phyloP scores from a whole-genome alignment of 1,284 basidiomycete species.

The Grifola frondosa region DNA sequence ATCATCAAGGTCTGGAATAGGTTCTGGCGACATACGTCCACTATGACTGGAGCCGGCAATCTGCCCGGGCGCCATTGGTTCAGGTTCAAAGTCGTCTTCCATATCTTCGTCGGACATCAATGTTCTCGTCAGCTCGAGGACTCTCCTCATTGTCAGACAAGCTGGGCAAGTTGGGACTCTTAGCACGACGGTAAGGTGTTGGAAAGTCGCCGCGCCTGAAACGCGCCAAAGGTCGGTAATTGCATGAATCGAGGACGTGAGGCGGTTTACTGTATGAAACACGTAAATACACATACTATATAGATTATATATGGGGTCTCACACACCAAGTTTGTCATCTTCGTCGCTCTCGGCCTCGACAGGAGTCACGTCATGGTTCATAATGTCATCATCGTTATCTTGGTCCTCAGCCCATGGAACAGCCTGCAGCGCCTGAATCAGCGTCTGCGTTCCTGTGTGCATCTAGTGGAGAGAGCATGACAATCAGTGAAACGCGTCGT shows the following conservation, averaged over 20 bases:
- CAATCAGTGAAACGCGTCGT: too few species aligned
- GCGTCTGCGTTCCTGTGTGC: conserved; percentile 79
- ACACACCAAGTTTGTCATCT: conserved; percentile 47
- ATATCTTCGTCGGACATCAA: conserved; percentile 52
- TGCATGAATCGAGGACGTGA: conserved; percentile 82
- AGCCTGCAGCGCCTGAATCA: conserved; percentile 82
- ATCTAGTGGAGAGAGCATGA: conserved; percentile 43
- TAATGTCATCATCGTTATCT: conserved; percentile 64
- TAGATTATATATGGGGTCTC: neutral
- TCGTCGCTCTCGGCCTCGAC: conserved; percentile 61
- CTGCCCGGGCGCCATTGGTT: conserved; percentile 28
- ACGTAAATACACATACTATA: neutral
- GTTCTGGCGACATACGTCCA: conserved; percentile 14
- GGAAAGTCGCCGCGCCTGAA: conserved; percentile 47
- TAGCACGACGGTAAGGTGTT: conserved; percentile 20
- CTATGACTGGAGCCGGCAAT: conserved; percentile 12
- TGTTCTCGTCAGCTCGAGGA: conserved; percentile 28
- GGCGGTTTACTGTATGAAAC: conserved; percentile 31
- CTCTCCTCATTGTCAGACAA: conserved; percentile 30
- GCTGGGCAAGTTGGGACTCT: conserved; percentile 21
- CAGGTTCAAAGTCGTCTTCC: conserved; percentile 56
- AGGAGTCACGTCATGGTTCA: conserved; percentile 42
- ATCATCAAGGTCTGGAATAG: conserved; percentile 11
- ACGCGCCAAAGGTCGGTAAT: conserved; percentile 81
- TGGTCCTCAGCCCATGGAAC: conserved; percentile 70